These are phyloP conservation scores for Penicillium sp. DNA, from an alignment of 2,329 filamentous ascomycete genomes.

Conservation along the genomic window DNA sequence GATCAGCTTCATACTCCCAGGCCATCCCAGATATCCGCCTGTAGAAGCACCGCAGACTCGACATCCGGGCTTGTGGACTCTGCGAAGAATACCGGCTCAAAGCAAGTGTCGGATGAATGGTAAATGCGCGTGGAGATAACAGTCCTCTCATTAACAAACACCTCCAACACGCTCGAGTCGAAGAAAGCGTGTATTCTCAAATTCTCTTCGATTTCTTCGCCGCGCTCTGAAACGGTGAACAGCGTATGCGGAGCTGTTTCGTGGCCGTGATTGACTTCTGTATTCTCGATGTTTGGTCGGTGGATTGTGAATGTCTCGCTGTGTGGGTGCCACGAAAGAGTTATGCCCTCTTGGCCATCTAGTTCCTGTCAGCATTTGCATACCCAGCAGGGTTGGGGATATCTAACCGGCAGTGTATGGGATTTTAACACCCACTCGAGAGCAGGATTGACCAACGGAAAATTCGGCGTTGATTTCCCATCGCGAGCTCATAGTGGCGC, in stretches of 20 bases:
- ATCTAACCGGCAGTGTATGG: conserved; percentile 25
- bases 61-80: background rate
- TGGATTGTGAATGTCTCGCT: conserved; percentile 47
- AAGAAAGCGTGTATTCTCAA: conserved; percentile 47
- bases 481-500: conserved; percentile 15
- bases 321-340: conserved; percentile 41
- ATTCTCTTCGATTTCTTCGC: conserved; percentile 32
- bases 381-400: background rate
- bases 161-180: conserved; percentile 48
- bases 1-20: conserved; percentile 8
- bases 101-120: conserved; percentile 14
- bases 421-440: conserved; percentile 33
- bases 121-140: conserved; percentile 46
- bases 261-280: conserved; percentile 38
- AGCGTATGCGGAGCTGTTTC: conserved; percentile 51
- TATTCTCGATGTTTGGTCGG: conserved; percentile 29
- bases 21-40: conserved; percentile 29
- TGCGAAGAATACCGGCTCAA: conserved; percentile 27
- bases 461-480: conserved; percentile 33
- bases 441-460: conserved; percentile 26
- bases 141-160: conserved; percentile 49
- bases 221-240: conserved; percentile 35
- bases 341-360: conserved; percentile 37
- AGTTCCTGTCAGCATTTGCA: background rate
- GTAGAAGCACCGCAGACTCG: conserved; percentile 13